Evolutionary conservation across 106 monocot genomes (phyloP), one percentile per base, ranked within the genome.

Genomic region (Dendrobium officinale): DNA sequence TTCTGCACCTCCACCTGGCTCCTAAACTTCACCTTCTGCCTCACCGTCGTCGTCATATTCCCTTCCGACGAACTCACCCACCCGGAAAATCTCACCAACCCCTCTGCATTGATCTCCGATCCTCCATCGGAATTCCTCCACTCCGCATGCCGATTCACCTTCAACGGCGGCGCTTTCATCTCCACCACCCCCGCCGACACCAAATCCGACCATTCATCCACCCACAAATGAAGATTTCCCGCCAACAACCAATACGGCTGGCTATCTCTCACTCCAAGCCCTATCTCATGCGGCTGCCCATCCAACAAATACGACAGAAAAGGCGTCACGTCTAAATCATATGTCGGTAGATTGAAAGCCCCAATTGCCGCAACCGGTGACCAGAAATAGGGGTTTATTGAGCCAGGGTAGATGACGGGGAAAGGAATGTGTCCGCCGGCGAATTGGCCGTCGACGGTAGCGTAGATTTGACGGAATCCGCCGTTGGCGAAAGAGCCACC

Each of bases 311-410:
- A 6, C 7, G 81, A 77, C 13, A 89, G 77, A 58, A 89, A 82
- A 4, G 89, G 89, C 4, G 89, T 89, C n/a, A 89, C 19, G 55
- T 89, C 86, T n/a, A 89, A 10, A 51, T 86, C 84, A 73, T 89
- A 86, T 9, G 84, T 64, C 2, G 89, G 89, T 19, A 86, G 59
- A 72, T 89, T 83, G 77, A 86, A 89, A 11, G 89, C 81, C 1
- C 84, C 84, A 67, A 89, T 86, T 64, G 89, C 86, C 1, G 86
- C 42, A 0, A 89, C 86, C 0, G 89, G 89, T 1, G 82, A 73
- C 89, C 89, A 89, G 77, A 86, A 86, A 47, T 66, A 89, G 4
- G 89, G 89, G 75, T 89, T 89, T 58, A 89, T 41, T 1, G 80
- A 68, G 0, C 89, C 82, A 2, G 86, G 79, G 77, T 86, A 89